These are phyloP conservation scores for Kluyveromyces aestuarii DNA, from an alignment of 805 yeast species.

Conservation along the genomic window DNA sequence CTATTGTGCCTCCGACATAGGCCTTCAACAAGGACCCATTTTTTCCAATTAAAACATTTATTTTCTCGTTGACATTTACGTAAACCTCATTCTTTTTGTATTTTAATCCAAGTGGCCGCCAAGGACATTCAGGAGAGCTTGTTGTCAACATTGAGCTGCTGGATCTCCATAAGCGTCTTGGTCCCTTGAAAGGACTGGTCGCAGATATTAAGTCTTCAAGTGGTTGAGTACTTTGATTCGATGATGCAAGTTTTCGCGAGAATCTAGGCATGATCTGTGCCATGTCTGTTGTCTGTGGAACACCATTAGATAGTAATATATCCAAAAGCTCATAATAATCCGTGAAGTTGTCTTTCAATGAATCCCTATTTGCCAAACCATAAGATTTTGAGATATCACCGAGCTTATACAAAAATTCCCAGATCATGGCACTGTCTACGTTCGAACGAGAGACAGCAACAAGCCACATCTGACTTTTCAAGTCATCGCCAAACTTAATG, in stretches of 20 bases:
- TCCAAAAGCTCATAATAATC: constrained; percentile 69
- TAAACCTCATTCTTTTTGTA: constrained; percentile 76
- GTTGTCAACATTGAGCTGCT: constrained; percentile 1
- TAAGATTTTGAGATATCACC: constrained; percentile 42
- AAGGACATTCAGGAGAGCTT: constrained; percentile 35
- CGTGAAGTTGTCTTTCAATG: constrained; percentile 57
- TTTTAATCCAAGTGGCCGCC: constrained; percentile 65
- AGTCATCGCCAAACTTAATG: constrained; percentile 41
- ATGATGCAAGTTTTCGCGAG: constrained; percentile 14
- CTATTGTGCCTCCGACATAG: constrained; percentile 67
- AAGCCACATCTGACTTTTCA: constrained; percentile 47
- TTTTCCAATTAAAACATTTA: constrained; percentile 59
- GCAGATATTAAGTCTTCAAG: constrained; percentile 2
- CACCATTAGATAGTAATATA: constrained; percentile 40
- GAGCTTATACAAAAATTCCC: constrained; percentile 68
- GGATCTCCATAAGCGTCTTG: constrained; percentile 11
- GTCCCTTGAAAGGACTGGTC: constrained; percentile 6
- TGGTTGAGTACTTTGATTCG: not conserved
- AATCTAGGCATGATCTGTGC: constrained; percentile 17
- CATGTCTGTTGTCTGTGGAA: constrained; percentile 21
- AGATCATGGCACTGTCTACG: constrained; percentile 69
- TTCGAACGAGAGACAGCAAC: constrained; percentile 88
- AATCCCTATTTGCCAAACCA: constrained; percentile 32
- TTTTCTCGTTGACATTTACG: constrained; percentile 65
- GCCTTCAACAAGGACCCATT: constrained; percentile 57